Base-by-base conservation (phyloP, 164 flowering plant genomes). In the Cinnamomum chago region DNA sequence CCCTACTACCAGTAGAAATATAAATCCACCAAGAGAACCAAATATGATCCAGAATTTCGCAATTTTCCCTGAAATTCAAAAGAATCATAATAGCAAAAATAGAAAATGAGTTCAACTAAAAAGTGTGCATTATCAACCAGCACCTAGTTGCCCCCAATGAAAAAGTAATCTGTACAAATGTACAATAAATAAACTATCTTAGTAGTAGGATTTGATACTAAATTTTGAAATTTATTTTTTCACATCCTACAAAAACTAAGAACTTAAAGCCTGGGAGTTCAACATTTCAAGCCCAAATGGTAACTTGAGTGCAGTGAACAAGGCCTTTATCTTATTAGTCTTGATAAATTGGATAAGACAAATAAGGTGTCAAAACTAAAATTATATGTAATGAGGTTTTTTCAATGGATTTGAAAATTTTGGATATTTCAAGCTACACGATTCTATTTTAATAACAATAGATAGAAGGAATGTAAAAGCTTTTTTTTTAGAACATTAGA, bases 1-100 rank as follows among this genome's bases (percentile, higher is more conserved):
- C 22, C 73, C 73, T n/a, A 35, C 18, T 24, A 65, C 5, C 9
- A 76, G 64, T n/a, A 76, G 50, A 64, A 76, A 28, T 14, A 73
- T 70, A 24, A 76, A n/a, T 35, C 78, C 74, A 65, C 68, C 73
- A 71, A 76, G 25, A 71, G 64, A 27, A 62, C 64, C 73, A 9
- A 65, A n/a, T 64, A 70, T 70, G 23, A 71, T 71, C 70, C 74
- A 67, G 3, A 65, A 65, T 11, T 13, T 70, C 33, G 20, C 40
- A 22, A n/a, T 14, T 50, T 71, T 70, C 50, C 78, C 78, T 76
- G 78, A 33, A 72, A 14, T 27, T 55, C 3, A 70, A 2, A 52
- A 23, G 33, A 69, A 67, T 28, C 40, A 25, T 7, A 22, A 30
- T 28, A 13, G 40, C 40, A 5, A 5, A 20, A 28, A 71, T 27